These are phyloP conservation scores for Poa annua DNA, from an alignment of 176 grass and related monocot genomes.

Conservation along the genomic window DNA sequence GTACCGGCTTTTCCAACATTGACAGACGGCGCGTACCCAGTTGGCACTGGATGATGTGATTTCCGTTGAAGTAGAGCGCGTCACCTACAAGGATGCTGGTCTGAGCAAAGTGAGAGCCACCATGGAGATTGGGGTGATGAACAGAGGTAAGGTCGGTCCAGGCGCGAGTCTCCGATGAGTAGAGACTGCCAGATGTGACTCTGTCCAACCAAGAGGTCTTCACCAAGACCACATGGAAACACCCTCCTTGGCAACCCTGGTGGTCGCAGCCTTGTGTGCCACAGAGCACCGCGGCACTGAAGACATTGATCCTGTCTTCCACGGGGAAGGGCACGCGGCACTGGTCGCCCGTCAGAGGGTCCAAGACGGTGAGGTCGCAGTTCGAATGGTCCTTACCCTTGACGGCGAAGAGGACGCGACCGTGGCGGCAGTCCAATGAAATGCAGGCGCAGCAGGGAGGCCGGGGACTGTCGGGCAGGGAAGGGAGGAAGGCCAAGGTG, in stretches of 20 bases:
- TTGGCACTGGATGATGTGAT: not conserved
- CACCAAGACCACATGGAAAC: not conserved
- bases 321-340: not conserved
- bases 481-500: not conserved
- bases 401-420: not conserved
- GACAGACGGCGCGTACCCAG: not conserved
- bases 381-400: not conserved
- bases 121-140: not conserved
- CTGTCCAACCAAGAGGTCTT: too few relatives aligned
- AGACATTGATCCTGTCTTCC: not conserved
- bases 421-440: not conserved
- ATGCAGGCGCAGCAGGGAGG: not conserved
- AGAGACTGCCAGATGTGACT: not conserved
- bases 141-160: not conserved
- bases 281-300: not conserved
- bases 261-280: conserved; percentile 8
- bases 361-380: not conserved
- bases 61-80: not conserved
- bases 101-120: not conserved
- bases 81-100: not conserved
- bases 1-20: not conserved
- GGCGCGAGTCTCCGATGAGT: not conserved
- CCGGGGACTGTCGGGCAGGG: too few relatives aligned
- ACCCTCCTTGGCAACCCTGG: not conserved
- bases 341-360: not conserved